Base-by-base conservation (phyloP, 2,329 filamentous ascomycete species). In the Phoma sp. region DNA sequence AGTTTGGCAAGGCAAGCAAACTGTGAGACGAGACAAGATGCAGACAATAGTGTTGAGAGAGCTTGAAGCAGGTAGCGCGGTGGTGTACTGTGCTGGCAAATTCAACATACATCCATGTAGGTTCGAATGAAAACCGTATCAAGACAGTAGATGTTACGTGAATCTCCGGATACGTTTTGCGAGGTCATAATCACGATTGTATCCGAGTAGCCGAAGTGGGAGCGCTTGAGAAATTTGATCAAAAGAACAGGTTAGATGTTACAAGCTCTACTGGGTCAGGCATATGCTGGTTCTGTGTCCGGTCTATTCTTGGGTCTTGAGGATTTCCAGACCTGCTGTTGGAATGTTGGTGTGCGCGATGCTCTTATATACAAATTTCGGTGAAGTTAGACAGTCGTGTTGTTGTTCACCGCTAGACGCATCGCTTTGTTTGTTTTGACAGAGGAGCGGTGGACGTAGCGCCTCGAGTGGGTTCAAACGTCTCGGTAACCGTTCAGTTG, bases 401-500 rank as follows among this genome's bases (percentile, higher is more conserved):
- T 54, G 45, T 30, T 49, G 45, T 40, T 54, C 51, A 54, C 51
- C 51, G 51, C 51, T 30, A 40, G 28, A 49, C 39, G 23, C 38
- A 17, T 45, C 21, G 11, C 38, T 28, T 40, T 54, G 51, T 45
- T 54, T 54, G 51, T 54, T 54, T 46, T 54, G 51, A 42, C 29
- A 36, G 46, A 54, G 49, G 51, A 54, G 51, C 51, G 51, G 51
- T 54, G 51, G 51, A 29, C 28, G 46, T 54, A 54, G 51, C 46
- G 51, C 20, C 45, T 5, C 14, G 29, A 36, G 46, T 54, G 51
- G 51, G 29, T 25, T 38, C 39, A 23, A 46, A 54, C 51, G 51
- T 49, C 46, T 48, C 45, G 51, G 46, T 46, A 54, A 54, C 51
- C 21, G 51, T 49, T 54, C 51, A 40, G 26, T 54, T 25, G 51